Conservation (phyloP, 148 eudicot genomes). For the Heliosperma pusillum region DNA sequence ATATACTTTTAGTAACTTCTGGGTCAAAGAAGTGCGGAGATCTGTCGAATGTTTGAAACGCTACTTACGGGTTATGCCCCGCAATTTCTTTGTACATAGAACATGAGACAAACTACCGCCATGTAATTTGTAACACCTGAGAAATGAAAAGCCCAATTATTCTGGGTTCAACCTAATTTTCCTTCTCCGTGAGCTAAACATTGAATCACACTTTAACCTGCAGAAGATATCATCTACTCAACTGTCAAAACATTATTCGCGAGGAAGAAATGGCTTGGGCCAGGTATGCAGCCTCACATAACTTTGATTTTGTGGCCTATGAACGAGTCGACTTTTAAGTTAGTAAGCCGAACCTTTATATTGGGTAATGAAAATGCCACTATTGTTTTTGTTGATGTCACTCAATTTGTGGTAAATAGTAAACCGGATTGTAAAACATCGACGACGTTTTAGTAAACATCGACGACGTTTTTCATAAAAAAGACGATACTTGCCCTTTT, state of each 20-base stretch:
- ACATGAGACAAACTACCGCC: not conserved
- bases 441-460: too few relatives aligned
- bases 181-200: not conserved
- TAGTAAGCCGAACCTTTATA: not conserved
- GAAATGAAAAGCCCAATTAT: not conserved
- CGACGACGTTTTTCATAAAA: too few relatives aligned
- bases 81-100: conserved; percentile 25
- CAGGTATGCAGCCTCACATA: too few relatives aligned
- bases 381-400: too few relatives aligned
- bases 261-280: not conserved
- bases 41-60: not conserved
- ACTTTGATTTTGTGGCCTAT: too few relatives aligned
- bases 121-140: conserved; percentile 6
- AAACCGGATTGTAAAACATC: too few relatives aligned
- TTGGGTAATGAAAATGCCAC: too few relatives aligned
- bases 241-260: not conserved
- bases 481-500: too few relatives aligned
- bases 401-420: too few relatives aligned
- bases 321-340: not conserved
- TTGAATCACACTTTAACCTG: conserved; percentile 1
- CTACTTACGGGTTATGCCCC: not conserved
- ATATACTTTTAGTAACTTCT: not conserved
- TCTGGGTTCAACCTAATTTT: not conserved
- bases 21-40: not conserved
- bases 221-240: not conserved